Evolutionary conservation across 2,329 filamentous ascomycete genomes (phyloP).

Genomic region (Periglandula ipomoeae): DNA sequence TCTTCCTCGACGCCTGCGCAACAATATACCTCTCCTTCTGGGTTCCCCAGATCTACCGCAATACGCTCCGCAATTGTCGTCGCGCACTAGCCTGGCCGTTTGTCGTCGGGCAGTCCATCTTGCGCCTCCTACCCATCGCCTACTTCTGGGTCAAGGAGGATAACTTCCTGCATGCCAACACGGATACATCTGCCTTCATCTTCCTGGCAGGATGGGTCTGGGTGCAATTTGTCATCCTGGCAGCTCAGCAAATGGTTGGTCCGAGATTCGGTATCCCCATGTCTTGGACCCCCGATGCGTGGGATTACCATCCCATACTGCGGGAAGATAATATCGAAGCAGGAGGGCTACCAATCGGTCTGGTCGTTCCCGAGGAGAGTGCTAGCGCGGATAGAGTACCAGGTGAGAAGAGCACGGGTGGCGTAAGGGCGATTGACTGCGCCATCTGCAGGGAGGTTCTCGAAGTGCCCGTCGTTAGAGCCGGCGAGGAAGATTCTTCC

Average conservation of each 20-base stretch:
- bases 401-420: conserved; percentile 8
- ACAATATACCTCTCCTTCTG: conserved; percentile 83
- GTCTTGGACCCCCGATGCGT: conserved; percentile 62
- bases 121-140: conserved; percentile 69
- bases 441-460: conserved; percentile 90
- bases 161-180: conserved; percentile 72
- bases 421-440: conserved; percentile 61
- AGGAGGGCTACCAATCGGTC: conserved; percentile 70
- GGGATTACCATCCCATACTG: conserved; percentile 91
- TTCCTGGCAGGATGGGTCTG: conserved; percentile 66
- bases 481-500: conserved; percentile 44
- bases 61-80: conserved; percentile 82
- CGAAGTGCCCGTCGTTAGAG: conserved; percentile 72
- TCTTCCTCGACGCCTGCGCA: conserved; percentile 54
- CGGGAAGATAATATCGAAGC: conserved; percentile 74
- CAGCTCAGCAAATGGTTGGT: conserved; percentile 74
- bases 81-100: conserved; percentile 89
- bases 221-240: conserved; percentile 73
- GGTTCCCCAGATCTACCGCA: conserved; percentile 86
- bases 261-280: conserved; percentile 77
- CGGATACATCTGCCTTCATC: conserved; percentile 56
- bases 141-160: conserved; percentile 75
- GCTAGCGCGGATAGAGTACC: not conserved
- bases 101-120: conserved; percentile 69
- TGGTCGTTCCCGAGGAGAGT: conserved; percentile 24